Conservation (phyloP, 768 basidiomycete species). For the Rhodotorula sphaerocarpa region DNA sequence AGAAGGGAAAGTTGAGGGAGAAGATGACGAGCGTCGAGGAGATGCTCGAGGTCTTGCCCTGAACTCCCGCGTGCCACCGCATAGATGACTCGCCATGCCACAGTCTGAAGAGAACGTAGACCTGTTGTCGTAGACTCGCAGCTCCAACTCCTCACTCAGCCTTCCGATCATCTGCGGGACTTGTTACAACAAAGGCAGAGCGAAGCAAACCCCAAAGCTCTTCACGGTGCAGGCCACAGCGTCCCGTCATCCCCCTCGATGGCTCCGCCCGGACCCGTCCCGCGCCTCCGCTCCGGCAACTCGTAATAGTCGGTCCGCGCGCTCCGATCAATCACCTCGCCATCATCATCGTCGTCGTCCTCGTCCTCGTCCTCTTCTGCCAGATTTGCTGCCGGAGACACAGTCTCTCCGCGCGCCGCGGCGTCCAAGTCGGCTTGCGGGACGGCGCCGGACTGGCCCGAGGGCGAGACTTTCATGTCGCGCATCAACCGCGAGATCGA, state of each 20-base stretch:
- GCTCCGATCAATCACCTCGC: slow-evolving; percentile 33
- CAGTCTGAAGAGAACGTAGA: too few relatives aligned
- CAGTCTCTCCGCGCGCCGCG: background rate
- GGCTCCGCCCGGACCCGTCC: slow-evolving; percentile 3
- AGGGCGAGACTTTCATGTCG: slow-evolving; percentile 56
- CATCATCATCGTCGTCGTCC: slow-evolving; percentile 32
- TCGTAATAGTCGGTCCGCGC: slow-evolving; percentile 31
- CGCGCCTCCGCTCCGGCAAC: slow-evolving; percentile 13
- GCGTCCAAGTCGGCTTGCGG: slow-evolving; percentile 17
- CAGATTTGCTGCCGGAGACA: too few relatives aligned
- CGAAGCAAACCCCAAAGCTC: background rate
- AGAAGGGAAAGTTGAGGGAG: slow-evolving; percentile 44
- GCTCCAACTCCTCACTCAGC: too few relatives aligned
- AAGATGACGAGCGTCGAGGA: slow-evolving; percentile 45
- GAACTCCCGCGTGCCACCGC: too few relatives aligned
- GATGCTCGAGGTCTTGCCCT: slow-evolving; percentile 43
- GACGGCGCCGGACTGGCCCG: background rate
- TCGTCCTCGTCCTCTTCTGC: slow-evolving; percentile 23
- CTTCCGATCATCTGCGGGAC: too few relatives aligned
- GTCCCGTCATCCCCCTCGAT: slow-evolving; percentile 24
- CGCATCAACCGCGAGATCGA: slow-evolving; percentile 68
- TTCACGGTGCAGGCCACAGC: slow-evolving; percentile 29
- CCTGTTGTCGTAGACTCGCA: background rate
- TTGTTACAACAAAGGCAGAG: slow-evolving; percentile 1
- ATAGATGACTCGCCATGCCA: too few relatives aligned